A percentile compares a stretch with the other conserved stretches of the same genome.
Conservation (phyloP, 2,329 filamentous ascomycete species). For the Tolypocladium endophyticum region DNA sequence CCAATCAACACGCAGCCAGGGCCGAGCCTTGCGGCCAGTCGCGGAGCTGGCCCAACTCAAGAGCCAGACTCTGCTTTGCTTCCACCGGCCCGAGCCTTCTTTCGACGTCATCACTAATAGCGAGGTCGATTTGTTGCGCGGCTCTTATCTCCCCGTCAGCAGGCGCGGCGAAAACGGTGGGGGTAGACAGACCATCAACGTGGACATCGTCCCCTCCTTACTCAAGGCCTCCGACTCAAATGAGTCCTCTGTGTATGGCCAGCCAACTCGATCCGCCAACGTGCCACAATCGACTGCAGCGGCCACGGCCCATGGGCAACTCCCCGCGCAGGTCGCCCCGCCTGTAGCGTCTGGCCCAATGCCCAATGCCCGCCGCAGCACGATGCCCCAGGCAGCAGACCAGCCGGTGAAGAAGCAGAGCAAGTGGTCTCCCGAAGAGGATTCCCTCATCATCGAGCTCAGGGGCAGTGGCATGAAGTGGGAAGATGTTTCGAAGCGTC, state of each 20-base stretch:
- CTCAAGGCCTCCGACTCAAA: constrained; percentile 67
- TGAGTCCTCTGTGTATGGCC: constrained; percentile 49
- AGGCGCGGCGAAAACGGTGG: constrained; percentile 14
- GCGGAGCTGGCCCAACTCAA: constrained; percentile 31
- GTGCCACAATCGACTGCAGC: constrained; percentile 10
- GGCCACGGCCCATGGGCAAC: constrained; percentile 10
- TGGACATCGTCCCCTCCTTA: constrained; percentile 89
- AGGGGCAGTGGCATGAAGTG: constrained; percentile 91
- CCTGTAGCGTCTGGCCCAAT: constrained; percentile 22
- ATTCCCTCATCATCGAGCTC: constrained; percentile 86
- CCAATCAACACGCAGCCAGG: constrained; percentile 2
- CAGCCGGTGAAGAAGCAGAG: constrained; percentile 87
- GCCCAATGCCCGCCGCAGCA: constrained; percentile 19
- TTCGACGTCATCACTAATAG: constrained; percentile 17
- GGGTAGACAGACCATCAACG: constrained; percentile 48
- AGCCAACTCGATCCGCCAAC: constrained; percentile 14
- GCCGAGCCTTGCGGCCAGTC: constrained; percentile 11
- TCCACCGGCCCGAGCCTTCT: constrained; percentile 27
- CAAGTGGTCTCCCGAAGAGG: constrained; percentile 92
- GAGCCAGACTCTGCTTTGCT: constrained; percentile 29
- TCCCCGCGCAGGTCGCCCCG: constrained; percentile 12
- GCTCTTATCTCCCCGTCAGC: constrained; percentile 17
- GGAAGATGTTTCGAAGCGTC: constrained; percentile 90
- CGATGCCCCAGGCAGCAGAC: constrained; percentile 40
- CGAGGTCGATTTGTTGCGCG: constrained; percentile 16